Base-by-base conservation (phyloP, 495 filamentous ascomycete species). In the Xylaria venustula region DNA sequence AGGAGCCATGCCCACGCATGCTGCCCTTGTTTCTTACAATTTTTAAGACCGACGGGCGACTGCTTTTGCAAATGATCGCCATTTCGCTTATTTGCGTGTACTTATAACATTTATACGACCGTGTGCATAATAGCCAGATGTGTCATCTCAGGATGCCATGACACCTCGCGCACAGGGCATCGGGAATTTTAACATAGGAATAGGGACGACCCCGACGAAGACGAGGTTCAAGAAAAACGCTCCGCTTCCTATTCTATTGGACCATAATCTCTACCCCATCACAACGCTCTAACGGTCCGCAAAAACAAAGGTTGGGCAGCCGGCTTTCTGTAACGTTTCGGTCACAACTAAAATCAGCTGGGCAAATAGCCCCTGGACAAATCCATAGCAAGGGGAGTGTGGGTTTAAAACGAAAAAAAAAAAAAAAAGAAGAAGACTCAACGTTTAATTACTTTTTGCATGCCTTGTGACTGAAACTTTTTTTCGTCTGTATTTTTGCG, bases 1-100 rank as follows among this genome's bases (percentile, higher is more conserved):
- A 37, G 5, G 19, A 42, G 14, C 32, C 30, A 28, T 11, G 20
- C 15, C 20, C 40, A 42, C 30, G 15, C 7, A 28, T 58, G 14
- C 40, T 28, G 32, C 46, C 30, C n/a, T 32, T 36, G 20, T 19
- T 23, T 7, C 36, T 58, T 40, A 17, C 26, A 12, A 36, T 23
- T 23, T 12, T 37, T 49, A 54, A n/a, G 22, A 30, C 32, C 22
- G 14, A 28, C 32, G 19, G 54, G 25, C 44, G 47, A 45, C 20
- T 45, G 23, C 30, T 46, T 45, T 41, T 51, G 56, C 66, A 64
- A 59, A 66, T 60, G 61, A 58, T 57, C 4, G 46, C 17, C 41
- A 37, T 26, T 55, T 48, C 40, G 25, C 51, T 66, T 61, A 58
- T 71, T 66, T 65, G 61, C 48, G 22, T 70, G 65, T 70, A 68